A percentile compares a stretch with the other conserved stretches of the same genome.
These are phyloP conservation scores for Avena insularis DNA, from an alignment of 176 grass and related monocot species.

Conservation along the genomic window DNA sequence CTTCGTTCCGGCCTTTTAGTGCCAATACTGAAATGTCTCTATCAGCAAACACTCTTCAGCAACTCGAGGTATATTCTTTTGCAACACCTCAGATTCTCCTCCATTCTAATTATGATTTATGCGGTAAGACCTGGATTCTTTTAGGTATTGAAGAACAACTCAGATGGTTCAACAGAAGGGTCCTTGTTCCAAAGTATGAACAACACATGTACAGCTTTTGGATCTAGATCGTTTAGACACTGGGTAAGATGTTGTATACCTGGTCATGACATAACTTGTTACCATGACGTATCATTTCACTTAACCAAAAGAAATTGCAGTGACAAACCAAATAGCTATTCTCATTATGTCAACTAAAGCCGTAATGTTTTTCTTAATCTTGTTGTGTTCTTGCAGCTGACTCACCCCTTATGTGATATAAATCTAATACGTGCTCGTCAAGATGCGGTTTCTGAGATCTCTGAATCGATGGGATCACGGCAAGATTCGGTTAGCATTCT, in stretches of 20 bases:
- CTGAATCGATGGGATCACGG: conserved; percentile 71
- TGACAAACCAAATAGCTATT: neutral
- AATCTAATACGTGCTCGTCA: conserved; percentile 86
- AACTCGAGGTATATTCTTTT: conserved; percentile 78
- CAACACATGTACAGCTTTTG: conserved; percentile 86
- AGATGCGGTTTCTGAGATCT: conserved; percentile 87
- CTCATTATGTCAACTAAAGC: neutral
- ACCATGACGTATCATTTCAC: neutral
- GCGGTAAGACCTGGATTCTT: conserved; percentile 44
- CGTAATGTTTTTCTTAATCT: conserved; percentile 30
- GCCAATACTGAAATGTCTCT: conserved; percentile 75
- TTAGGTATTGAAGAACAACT: conserved; percentile 89
- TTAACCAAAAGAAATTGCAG: neutral
- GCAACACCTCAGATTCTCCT: conserved; percentile 22
- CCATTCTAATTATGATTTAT: conserved; percentile 22
- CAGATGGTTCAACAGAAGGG: conserved; percentile 80
- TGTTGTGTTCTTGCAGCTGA: conserved; percentile 66
- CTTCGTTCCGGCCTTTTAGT: conserved; percentile 79
- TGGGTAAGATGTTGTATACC: conserved; percentile 66
- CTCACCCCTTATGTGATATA: conserved; percentile 77
- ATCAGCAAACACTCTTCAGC: conserved; percentile 90
- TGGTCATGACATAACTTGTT: conserved; percentile 16
- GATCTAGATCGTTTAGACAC: conserved; percentile 85
- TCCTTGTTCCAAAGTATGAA: conserved; percentile 91
- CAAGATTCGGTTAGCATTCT: conserved; percentile 45